These are phyloP conservation scores for Aspergillus bridgeri DNA, from an alignment of 495 filamentous ascomycete genomes.

Conservation along the genomic window DNA sequence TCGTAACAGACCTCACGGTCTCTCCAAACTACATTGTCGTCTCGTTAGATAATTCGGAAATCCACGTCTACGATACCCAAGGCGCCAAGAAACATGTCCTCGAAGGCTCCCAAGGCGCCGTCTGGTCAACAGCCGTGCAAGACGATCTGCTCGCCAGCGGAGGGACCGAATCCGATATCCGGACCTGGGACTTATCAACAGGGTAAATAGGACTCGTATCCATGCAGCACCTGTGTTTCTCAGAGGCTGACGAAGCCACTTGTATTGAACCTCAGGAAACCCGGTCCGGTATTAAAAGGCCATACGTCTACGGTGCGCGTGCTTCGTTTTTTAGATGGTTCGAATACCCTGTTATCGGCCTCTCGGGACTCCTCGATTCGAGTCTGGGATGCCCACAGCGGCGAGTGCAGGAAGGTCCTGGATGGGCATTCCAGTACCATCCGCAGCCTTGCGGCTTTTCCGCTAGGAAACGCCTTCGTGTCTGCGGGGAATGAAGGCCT, in stretches of 20 bases:
- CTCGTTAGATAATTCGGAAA: not conserved
- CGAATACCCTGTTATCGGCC: not conserved
- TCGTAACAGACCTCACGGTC: not conserved
- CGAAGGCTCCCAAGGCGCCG: not conserved
- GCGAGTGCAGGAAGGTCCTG: not conserved
- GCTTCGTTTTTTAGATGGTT: not conserved
- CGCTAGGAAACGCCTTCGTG: not conserved
- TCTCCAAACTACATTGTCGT: not conserved
- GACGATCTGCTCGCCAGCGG: not conserved
- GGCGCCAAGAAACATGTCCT: not conserved
- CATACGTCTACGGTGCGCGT: not conserved
- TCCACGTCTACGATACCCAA: not conserved
- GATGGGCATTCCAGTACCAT: not conserved
- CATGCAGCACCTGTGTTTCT: not conserved
- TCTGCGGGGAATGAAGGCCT: not conserved
- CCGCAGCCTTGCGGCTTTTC: not conserved
- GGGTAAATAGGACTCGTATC: not conserved
- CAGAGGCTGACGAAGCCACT: not conserved
- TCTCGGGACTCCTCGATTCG: not conserved
- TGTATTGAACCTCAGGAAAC: not conserved
- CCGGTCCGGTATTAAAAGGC: not conserved
- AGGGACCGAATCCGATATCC: not conserved
- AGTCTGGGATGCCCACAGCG: not conserved
- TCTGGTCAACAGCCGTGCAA: not conserved
- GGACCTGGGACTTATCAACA: not conserved